Conservation (phyloP, 2,329 filamentous ascomycete genomes). For the Cladosporium sp. region DNA sequence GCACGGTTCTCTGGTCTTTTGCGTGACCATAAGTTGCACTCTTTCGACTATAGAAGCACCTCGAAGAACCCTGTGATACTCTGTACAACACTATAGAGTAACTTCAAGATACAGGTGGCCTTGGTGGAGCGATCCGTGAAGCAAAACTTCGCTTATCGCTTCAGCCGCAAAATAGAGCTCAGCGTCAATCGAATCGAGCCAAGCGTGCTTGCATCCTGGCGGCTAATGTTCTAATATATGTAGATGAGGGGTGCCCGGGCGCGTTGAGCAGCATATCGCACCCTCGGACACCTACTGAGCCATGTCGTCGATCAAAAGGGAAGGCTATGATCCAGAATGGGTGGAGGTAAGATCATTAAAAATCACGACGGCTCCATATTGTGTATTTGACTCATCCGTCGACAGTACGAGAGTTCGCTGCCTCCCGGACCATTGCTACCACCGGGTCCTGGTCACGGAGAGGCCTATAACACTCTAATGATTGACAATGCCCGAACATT, state of each 20-base stretch:
- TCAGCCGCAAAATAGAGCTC: background rate
- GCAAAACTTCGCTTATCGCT: background rate
- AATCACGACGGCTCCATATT: background rate
- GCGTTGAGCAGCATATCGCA: background rate
- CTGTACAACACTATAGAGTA: no score
- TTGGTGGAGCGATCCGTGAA: no score
- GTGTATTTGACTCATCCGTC: background rate
- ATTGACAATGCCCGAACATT: background rate
- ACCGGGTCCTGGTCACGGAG: background rate
- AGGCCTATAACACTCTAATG: constrained; percentile 8
- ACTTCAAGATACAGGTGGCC: no score
- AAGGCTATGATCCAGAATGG: constrained; percentile 13
- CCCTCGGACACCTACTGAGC: background rate
- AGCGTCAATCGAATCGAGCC: no score
- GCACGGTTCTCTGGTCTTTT: background rate
- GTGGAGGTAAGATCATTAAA: background rate
- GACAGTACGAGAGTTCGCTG: constrained; percentile 5
- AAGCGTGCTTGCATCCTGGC: background rate
- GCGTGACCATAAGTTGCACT: background rate
- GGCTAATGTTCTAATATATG: background rate
- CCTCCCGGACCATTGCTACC: constrained; percentile 7
- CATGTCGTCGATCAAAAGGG: background rate
- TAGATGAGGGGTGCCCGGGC: background rate
- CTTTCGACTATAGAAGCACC: background rate
- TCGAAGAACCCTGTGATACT: no score